These are phyloP conservation scores for Colletotrichum shisoi DNA, from an alignment of 2,329 filamentous ascomycete species.

Conservation along the genomic window DNA sequence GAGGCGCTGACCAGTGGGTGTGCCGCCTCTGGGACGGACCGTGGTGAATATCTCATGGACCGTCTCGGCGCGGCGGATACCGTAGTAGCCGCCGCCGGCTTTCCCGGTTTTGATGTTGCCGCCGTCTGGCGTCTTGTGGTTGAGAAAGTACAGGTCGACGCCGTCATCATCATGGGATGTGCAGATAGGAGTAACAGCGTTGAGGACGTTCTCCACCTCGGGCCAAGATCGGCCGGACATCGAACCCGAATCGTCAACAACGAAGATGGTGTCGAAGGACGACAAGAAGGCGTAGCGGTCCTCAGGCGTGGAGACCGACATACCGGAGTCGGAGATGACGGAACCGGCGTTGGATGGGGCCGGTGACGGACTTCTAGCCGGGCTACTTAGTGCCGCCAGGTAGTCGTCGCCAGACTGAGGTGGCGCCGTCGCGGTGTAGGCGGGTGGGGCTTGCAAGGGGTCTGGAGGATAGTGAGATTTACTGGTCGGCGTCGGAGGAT, in stretches of 20 bases:
- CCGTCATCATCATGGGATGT: slow-evolving; percentile 81
- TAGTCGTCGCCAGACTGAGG: slow-evolving; percentile 23
- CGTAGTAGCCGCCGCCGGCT: slow-evolving; percentile 66
- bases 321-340: slow-evolving; percentile 37
- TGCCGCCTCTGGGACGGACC: slow-evolving; percentile 70
- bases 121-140: slow-evolving; percentile 61
- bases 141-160: slow-evolving; percentile 91
- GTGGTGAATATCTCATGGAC: slow-evolving; percentile 75
- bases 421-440: slow-evolving; percentile 44
- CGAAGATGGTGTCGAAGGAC: slow-evolving; percentile 84
- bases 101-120: slow-evolving; percentile 46
- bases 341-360: slow-evolving; percentile 39
- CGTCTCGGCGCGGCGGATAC: slow-evolving; percentile 64
- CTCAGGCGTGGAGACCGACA: slow-evolving; percentile 57
- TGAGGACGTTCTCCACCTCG: slow-evolving; percentile 75
- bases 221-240: slow-evolving; percentile 82
- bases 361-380: slow-evolving; percentile 37
- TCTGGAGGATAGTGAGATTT: slow-evolving; percentile 36
- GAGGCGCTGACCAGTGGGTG: slow-evolving; percentile 77
- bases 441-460: slow-evolving; percentile 48
- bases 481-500: neutral
- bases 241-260: slow-evolving; percentile 90
- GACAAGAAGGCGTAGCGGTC: slow-evolving; percentile 79
- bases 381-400: slow-evolving; percentile 19
- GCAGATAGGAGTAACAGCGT: slow-evolving; percentile 81